phyloP scores from a whole-genome alignment of 2,329 filamentous ascomycete genomes.

The Pseudomassariella vexata region DNA sequence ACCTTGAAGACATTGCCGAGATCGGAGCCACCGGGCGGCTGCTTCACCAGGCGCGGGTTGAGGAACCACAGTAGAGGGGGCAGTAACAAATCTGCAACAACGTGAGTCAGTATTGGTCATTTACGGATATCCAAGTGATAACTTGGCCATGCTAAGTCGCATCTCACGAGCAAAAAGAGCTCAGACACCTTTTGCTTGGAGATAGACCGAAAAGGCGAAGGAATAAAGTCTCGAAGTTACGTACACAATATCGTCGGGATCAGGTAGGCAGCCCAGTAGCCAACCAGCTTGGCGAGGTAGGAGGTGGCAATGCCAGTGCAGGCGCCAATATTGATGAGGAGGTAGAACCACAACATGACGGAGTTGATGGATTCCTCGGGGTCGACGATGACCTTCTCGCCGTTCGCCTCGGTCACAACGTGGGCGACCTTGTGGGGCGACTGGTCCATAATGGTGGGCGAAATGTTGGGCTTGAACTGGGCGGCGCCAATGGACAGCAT shows the following conservation, averaged over 20 bases:
- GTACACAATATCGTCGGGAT: slow-evolving; percentile 44
- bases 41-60: slow-evolving; percentile 50
- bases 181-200: no score
- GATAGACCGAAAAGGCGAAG: no score
- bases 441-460: slow-evolving; percentile 64
- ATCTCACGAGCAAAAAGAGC: no score
- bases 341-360: slow-evolving; percentile 60
- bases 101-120: no score
- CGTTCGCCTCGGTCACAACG: slow-evolving; percentile 44
- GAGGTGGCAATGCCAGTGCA: slow-evolving; percentile 44
- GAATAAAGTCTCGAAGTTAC: no score
- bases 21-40: slow-evolving; percentile 61
- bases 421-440: slow-evolving; percentile 49
- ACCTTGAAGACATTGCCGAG: slow-evolving; percentile 36
- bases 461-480: slow-evolving; percentile 68
- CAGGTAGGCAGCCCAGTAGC: slow-evolving; percentile 42
- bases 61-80: slow-evolving; percentile 53
- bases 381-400: slow-evolving; percentile 61
- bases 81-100: slow-evolving; percentile 52
- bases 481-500: slow-evolving; percentile 54
- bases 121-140: no score
- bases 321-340: slow-evolving; percentile 47
- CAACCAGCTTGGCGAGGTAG: slow-evolving; percentile 42
- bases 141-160: no score
- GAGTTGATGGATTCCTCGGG: slow-evolving; percentile 57